These are phyloP conservation scores for Saccharomyces uvarum DNA, from an alignment of 1,139 yeast genomes.

Conservation along the genomic window DNA sequence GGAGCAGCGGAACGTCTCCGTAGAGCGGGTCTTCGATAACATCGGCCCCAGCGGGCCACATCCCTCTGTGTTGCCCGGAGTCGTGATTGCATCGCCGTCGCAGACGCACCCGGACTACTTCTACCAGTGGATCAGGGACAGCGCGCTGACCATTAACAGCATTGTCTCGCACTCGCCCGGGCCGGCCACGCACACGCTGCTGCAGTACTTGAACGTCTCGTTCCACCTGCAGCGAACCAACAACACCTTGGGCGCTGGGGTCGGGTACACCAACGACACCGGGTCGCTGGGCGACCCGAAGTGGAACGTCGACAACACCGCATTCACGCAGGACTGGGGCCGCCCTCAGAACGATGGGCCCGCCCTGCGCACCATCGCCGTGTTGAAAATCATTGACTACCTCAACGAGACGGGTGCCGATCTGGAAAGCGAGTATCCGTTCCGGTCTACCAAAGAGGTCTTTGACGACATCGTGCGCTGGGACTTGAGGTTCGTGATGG, in stretches of 20 bases:
- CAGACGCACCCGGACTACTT: constrained; percentile 62
- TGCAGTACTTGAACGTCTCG: constrained; percentile 52
- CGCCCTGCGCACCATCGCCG: constrained; percentile 65
- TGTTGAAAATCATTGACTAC: constrained; percentile 40
- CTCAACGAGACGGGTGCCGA: neutral
- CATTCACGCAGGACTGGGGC: constrained; percentile 72
- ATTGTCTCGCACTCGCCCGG: constrained; percentile 35
- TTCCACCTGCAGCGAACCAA: constrained; percentile 52
- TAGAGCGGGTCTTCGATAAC: constrained; percentile 51
- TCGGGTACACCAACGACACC: constrained; percentile 23
- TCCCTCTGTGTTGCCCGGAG: constrained; percentile 41
- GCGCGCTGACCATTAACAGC: constrained; percentile 72
- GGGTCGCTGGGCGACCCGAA: constrained; percentile 84
- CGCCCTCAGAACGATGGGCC: constrained; percentile 97
- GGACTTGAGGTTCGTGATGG: constrained; percentile 59
- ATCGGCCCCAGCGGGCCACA: constrained; percentile 19
- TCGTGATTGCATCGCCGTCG: constrained; percentile 81
- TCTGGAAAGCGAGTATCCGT: constrained; percentile 1
- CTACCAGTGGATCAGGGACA: constrained; percentile 87
- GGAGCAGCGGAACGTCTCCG: constrained; percentile 42
- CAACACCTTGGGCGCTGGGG: constrained; percentile 64
- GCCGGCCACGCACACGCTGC: constrained; percentile 11
- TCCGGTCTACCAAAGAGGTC: constrained; percentile 29
- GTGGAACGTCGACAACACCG: constrained; percentile 55
- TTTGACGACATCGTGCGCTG: constrained; percentile 53